Conservation (phyloP, 169 alveolate species). For the Theileria parva region DNA sequence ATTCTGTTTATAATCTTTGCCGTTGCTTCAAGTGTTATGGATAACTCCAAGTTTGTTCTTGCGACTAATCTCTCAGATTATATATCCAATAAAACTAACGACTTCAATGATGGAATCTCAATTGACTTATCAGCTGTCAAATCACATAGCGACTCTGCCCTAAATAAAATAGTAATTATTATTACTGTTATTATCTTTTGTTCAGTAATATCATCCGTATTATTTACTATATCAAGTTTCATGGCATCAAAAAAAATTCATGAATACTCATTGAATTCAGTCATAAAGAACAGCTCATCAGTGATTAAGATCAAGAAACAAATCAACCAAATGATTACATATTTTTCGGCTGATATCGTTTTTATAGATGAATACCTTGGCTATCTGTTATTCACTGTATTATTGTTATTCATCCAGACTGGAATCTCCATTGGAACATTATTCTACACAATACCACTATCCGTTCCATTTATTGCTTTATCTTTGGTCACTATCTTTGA, state of each 20-base stretch:
- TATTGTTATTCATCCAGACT: neutral
- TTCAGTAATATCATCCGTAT: neutral
- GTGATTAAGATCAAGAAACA: neutral
- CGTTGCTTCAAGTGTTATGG: neutral
- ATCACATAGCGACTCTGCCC: neutral
- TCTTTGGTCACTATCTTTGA: neutral
- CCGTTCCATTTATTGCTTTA: conserved; percentile 15
- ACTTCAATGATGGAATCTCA: neutral
- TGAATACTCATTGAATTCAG: conserved; percentile 26
- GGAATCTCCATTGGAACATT: conserved; percentile 23
- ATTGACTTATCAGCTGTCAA: neutral
- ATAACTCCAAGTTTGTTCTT: conserved; percentile 11
- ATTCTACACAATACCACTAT: conserved; percentile 19
- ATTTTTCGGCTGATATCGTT: conserved; percentile 26
- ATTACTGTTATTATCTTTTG: neutral
- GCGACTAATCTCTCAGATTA: conserved; percentile 14
- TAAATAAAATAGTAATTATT: neutral
- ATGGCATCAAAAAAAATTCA: conserved; percentile 31
- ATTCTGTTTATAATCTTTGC: neutral
- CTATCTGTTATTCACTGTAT: neutral
- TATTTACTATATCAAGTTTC: conserved; percentile 11
- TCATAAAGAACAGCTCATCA: conserved; percentile 13
- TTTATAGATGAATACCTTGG: conserved; percentile 36
- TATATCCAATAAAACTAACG: neutral
- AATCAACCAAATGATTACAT: conserved; percentile 30